phyloP scores from a whole-genome alignment of 2,329 filamentous ascomycete genomes.

The Aspergillus pseudoglaucus region DNA sequence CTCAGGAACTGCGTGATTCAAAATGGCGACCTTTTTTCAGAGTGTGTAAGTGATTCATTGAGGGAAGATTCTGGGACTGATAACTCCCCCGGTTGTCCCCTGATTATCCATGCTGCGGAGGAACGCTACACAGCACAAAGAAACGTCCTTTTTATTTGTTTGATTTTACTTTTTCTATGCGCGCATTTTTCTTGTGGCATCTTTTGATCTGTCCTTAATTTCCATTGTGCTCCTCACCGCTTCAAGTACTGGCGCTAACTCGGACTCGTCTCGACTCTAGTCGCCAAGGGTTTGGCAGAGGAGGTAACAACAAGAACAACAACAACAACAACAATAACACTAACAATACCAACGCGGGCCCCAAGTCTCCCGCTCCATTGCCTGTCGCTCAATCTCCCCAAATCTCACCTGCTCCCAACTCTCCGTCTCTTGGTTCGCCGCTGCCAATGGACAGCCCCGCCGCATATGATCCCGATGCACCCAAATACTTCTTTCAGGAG shows the following conservation, averaged over 20 bases:
- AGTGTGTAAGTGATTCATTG: constrained; percentile 39
- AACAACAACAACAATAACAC: constrained; percentile 27
- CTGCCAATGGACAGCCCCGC: constrained; percentile 30
- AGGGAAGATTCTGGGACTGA: constrained; percentile 6
- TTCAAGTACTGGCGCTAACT: constrained; percentile 15
- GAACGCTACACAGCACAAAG: constrained; percentile 3
- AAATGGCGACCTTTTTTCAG: constrained; percentile 45
- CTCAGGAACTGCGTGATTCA: constrained; percentile 12
- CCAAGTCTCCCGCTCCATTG: constrained; percentile 29
- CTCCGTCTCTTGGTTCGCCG: constrained; percentile 34
- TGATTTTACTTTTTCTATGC: constrained; percentile 2
- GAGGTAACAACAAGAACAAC: constrained; percentile 41
- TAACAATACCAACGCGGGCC: constrained; percentile 30
- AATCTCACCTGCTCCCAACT: constrained; percentile 29
- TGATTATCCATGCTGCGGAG: constrained; percentile 17
- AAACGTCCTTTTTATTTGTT: constrained; percentile 1
- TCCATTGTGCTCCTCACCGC: constrained; percentile 3
- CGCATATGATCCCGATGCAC: constrained; percentile 36
- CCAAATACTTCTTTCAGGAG: constrained; percentile 47
- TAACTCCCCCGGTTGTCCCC: constrained; percentile 17
- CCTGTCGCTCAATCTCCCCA: constrained; percentile 24
- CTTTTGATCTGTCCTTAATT: constrained; percentile 6
- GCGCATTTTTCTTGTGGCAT: constrained; percentile 1
- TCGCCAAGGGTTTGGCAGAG: constrained; percentile 45
- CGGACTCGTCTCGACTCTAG: constrained; percentile 25